A percentile compares a stretch with the other conserved stretches of the same genome.
Evolutionary conservation across 2,329 filamentous ascomycete genomes (phyloP).

Genomic region (Plectosphaerella sp.): DNA sequence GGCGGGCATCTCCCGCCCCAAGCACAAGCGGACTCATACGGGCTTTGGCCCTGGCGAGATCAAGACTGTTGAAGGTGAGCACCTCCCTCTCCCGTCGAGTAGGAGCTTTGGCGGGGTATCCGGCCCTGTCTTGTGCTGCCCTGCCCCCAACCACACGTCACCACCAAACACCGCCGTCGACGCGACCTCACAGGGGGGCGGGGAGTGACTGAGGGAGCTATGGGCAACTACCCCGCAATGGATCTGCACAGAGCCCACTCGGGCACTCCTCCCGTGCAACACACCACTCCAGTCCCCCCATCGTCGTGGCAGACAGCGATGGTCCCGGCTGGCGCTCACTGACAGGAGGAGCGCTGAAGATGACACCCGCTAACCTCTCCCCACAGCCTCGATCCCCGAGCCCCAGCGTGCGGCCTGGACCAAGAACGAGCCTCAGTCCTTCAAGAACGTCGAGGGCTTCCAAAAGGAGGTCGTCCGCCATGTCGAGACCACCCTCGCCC

Average conservation of each 20-base stretch:
- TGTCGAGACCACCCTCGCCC: slow-evolving; percentile 92
- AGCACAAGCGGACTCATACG: slow-evolving; percentile 96
- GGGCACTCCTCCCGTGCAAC: slow-evolving; percentile 1
- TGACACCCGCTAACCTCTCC: background rate
- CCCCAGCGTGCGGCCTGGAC: slow-evolving; percentile 79
- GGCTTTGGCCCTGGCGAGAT: slow-evolving; percentile 89
- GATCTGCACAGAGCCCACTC: slow-evolving; percentile 15
- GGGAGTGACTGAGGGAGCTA: background rate
- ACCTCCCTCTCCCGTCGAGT: background rate
- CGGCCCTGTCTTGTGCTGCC: background rate
- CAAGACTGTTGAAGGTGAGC: slow-evolving; percentile 82
- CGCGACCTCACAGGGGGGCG: background rate
- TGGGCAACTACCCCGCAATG: slow-evolving; percentile 18
- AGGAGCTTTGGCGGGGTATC: background rate
- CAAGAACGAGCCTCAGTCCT: slow-evolving; percentile 59
- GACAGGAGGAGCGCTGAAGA: background rate
- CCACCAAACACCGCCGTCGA: background rate
- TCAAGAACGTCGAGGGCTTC: slow-evolving; percentile 78
- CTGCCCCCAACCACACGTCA: background rate
- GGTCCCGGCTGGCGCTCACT: background rate
- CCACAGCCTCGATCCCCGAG: slow-evolving; percentile 73
- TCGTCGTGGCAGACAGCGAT: background rate
- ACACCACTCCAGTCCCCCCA: slow-evolving; percentile 1
- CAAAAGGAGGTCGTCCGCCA: slow-evolving; percentile 84
- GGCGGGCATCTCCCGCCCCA: slow-evolving; percentile 78